Conservation (phyloP, 495 filamentous ascomycete genomes). For the Aspergillus asperescens region DNA sequence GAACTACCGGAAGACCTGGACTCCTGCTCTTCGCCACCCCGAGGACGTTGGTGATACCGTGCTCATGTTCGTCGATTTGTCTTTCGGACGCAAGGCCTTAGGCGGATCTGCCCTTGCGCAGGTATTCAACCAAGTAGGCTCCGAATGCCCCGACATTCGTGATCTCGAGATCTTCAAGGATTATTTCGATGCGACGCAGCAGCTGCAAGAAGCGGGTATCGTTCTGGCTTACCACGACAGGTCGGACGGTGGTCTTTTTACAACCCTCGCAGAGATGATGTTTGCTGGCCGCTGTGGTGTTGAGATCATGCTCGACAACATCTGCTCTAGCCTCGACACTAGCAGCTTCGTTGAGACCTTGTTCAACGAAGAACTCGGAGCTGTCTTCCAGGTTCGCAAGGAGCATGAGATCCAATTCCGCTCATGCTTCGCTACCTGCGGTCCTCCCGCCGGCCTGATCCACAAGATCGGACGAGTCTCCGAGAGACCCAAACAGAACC, state of each 20-base stretch:
- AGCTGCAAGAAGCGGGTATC: slow-evolving; percentile 78
- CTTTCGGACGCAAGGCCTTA: slow-evolving; percentile 67
- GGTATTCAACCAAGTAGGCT: slow-evolving; percentile 80
- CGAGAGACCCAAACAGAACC: slow-evolving; percentile 64
- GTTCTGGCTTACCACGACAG: slow-evolving; percentile 94
- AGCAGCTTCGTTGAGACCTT: slow-evolving; percentile 66
- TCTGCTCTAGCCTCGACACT: slow-evolving; percentile 51
- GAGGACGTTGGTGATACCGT: slow-evolving; percentile 89
- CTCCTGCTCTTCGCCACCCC: slow-evolving; percentile 71
- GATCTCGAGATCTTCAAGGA: slow-evolving; percentile 78
- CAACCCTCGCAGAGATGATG: slow-evolving; percentile 94
- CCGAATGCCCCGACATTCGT: slow-evolving; percentile 78
- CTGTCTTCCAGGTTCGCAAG: slow-evolving; percentile 89
- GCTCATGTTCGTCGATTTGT: slow-evolving; percentile 87
- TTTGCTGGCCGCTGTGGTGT: slow-evolving; percentile 92
- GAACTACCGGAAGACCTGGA: slow-evolving; percentile 83
- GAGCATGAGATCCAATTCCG: slow-evolving; percentile 79
- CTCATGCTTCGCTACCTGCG: slow-evolving; percentile 86
- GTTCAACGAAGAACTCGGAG: slow-evolving; percentile 97
- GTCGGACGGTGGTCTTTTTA: slow-evolving; percentile 90
- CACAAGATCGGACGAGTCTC: slow-evolving; percentile 74
- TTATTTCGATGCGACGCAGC: slow-evolving; percentile 83
- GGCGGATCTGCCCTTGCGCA: slow-evolving; percentile 93
- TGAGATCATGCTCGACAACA: slow-evolving; percentile 73
- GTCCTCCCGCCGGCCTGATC: slow-evolving; percentile 74